Evolutionary conservation across 768 basidiomycete genomes (phyloP).

Genomic region (Suillus brevipes): DNA sequence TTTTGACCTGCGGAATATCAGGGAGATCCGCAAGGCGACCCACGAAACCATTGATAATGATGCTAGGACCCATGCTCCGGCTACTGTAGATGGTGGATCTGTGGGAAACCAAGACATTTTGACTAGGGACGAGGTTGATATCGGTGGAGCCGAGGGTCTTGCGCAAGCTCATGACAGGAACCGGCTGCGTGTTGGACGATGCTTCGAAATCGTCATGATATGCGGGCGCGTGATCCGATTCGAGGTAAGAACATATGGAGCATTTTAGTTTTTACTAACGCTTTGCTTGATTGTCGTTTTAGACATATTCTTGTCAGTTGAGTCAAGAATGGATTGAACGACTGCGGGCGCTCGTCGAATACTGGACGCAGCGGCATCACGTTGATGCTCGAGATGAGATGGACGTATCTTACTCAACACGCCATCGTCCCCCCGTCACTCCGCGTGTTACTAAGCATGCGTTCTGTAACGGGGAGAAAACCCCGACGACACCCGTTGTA

Average conservation of each 20-base stretch:
- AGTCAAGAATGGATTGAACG: conserved; percentile 86
- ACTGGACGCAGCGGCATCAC: conserved; percentile 79
- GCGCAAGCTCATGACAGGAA: conserved; percentile 42
- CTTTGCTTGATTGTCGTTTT: conserved; percentile 5
- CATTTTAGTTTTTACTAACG: background rate
- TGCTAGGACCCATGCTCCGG: conserved; percentile 8
- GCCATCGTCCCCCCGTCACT: conserved; percentile 59
- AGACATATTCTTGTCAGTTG: conserved; percentile 66
- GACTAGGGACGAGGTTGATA: conserved; percentile 58
- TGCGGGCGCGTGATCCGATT: conserved; percentile 72
- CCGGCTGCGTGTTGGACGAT: conserved; percentile 56
- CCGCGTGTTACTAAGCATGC: conserved; percentile 44
- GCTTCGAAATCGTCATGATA: conserved; percentile 75
- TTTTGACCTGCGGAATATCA: conserved; percentile 70
- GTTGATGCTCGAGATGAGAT: conserved; percentile 80
- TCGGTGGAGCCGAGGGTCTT: conserved; percentile 61
- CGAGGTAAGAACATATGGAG: conserved; percentile 55
- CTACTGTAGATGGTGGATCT: background rate
- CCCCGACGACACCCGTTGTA: conserved; percentile 50
- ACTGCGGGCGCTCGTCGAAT: conserved; percentile 65
- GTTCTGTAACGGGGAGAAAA: conserved; percentile 36
- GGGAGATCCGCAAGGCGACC: conserved; percentile 63
- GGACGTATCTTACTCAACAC: conserved; percentile 59
- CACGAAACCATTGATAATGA: conserved; percentile 32
- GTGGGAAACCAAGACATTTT: conserved; percentile 11